phyloP scores from a whole-genome alignment of 345 rosid genomes.

The Litchi chinensis region DNA sequence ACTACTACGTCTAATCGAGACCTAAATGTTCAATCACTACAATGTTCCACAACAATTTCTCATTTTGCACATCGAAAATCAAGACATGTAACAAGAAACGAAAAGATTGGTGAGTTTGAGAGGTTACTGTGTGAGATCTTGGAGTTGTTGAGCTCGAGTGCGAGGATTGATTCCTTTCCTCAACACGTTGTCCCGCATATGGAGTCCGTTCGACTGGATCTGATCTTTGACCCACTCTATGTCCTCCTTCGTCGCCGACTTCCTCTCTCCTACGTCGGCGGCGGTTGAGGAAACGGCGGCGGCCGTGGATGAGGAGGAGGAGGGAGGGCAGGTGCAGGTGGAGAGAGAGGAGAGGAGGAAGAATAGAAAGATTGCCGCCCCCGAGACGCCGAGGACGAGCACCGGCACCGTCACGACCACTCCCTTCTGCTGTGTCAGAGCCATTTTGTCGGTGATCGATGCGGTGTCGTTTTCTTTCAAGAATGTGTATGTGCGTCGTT shows the following conservation, averaged over 20 bases:
- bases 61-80: not conserved
- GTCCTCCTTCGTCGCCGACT: slow-evolving; percentile 60
- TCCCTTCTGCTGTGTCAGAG: slow-evolving; percentile 53
- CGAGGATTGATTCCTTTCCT: slow-evolving; percentile 98
- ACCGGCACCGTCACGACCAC: slow-evolving; percentile 64
- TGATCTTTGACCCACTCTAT: slow-evolving; percentile 83
- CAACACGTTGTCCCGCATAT: slow-evolving; percentile 87
- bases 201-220: slow-evolving; percentile 83
- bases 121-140: slow-evolving; percentile 77
- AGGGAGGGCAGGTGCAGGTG: slow-evolving; percentile 58
- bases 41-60: too few relatives aligned
- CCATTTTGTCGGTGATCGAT: slow-evolving; percentile 9
- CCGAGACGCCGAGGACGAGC: slow-evolving; percentile 62
- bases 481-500: too few relatives aligned
- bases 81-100: not conserved
- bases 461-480: not conserved
- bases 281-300: not conserved
- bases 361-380: slow-evolving; percentile 63
- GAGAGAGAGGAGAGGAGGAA: slow-evolving; percentile 79
- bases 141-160: slow-evolving; percentile 85
- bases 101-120: not conserved
- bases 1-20: not conserved
- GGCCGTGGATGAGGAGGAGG: slow-evolving; percentile 17
- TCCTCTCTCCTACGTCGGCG: slow-evolving; percentile 29
- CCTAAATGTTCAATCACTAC: too few relatives aligned